Percentiles rank a stretch among this genome's conserved stretches.
Evolutionary conservation across 495 filamentous ascomycete genomes (phyloP).

Genomic region (Trichoderma orchidacearum): DNA sequence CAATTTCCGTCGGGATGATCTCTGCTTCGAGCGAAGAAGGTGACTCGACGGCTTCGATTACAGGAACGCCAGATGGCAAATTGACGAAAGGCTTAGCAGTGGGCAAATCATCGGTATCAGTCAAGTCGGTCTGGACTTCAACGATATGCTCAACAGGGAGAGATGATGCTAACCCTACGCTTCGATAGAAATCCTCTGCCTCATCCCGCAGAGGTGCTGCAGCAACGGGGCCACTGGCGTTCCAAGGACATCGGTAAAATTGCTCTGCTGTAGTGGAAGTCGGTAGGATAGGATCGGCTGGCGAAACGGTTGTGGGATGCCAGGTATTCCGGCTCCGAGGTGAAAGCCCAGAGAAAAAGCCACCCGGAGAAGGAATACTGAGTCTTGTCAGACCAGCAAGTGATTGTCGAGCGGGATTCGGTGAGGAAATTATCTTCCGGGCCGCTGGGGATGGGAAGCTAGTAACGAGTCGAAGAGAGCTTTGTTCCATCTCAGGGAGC

Average conservation of each 20-base stretch:
- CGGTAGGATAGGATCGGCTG: constrained; percentile 36
- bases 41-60: constrained; percentile 5
- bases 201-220: constrained; percentile 18
- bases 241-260: constrained; percentile 77
- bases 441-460: constrained; percentile 7
- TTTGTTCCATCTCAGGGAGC: constrained; percentile 22
- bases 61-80: not conserved
- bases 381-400: constrained; percentile 48
- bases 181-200: constrained; percentile 15
- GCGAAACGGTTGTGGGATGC: constrained; percentile 35
- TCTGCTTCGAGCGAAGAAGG: constrained; percentile 25
- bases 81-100: constrained; percentile 41
- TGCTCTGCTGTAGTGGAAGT: constrained; percentile 69
- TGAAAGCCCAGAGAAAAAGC: constrained; percentile 77
- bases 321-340: constrained; percentile 64
- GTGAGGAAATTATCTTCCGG: constrained; percentile 12
- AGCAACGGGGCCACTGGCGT: constrained; percentile 14
- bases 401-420: constrained; percentile 27
- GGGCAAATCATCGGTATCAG: constrained; percentile 47
- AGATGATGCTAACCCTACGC: constrained; percentile 9
- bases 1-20: constrained; percentile 35
- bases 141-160: constrained; percentile 54
- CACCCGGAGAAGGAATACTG: constrained; percentile 77
- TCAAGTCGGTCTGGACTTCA: constrained; percentile 37
- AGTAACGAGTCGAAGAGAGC: constrained; percentile 25